Percentiles rank a stretch among this genome's conserved stretches.
Conservation (phyloP, 306 rosid species). For the Ormosia emarginata region DNA sequence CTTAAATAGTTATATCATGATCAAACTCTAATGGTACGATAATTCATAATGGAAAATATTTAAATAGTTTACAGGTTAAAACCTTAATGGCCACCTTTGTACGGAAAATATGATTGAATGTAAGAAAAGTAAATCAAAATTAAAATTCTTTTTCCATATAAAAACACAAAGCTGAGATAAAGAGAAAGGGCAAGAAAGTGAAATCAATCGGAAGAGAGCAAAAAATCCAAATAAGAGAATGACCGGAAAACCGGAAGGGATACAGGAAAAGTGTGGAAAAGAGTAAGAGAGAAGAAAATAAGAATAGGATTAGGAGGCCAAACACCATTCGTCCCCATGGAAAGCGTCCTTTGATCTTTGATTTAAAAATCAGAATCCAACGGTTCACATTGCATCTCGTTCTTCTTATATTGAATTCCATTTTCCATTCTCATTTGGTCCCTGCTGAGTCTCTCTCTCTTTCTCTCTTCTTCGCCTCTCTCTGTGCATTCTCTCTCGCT, state of each 20-base stretch:
- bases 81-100: no score
- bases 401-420: constrained; percentile 35
- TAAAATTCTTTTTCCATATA: no score
- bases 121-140: no score
- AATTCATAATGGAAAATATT: no score
- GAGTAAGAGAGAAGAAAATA: not conserved
- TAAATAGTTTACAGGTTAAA: no score
- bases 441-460: constrained; percentile 1
- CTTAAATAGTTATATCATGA: no score
- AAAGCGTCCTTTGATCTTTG: constrained; percentile 18
- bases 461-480: not conserved
- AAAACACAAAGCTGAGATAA: no score
- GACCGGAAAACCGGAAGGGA: not conserved
- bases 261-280: not conserved
- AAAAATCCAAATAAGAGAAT: not conserved
- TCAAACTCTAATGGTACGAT: no score
- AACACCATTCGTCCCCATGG: not conserved
- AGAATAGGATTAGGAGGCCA: not conserved
- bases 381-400: constrained; percentile 48
- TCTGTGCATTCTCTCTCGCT: constrained; percentile 22
- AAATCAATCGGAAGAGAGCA: not conserved
- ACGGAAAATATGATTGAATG: no score
- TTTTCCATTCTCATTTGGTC: constrained; percentile 27
- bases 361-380: constrained; percentile 35
- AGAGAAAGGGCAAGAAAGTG: not conserved